A percentile compares a stretch with the other conserved stretches of the same genome.
These are phyloP conservation scores for Euphrasia arctica DNA, from an alignment of 305 asterid species.

Conservation along the genomic window DNA sequence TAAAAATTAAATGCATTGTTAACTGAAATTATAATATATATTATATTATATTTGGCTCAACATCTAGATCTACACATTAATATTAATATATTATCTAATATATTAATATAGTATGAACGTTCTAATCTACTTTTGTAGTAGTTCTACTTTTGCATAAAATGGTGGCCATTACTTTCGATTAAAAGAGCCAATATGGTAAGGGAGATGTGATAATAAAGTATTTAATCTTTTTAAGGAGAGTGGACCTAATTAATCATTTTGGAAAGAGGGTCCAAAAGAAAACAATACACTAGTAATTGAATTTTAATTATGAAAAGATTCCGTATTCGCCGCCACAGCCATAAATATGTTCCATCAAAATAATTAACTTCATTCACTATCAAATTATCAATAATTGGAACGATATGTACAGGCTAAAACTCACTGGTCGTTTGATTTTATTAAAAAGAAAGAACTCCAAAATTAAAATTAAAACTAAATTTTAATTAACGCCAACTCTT, in stretches of 20 bases:
- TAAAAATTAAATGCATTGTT: no score
- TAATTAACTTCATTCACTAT: slow-evolving; percentile 22
- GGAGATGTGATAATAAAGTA: slow-evolving; percentile 27
- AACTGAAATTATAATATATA: no score
- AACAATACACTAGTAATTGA: slow-evolving; percentile 10
- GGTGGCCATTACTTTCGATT: slow-evolving; percentile 29
- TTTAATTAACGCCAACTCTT: no score
- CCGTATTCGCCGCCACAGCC: slow-evolving; percentile 61
- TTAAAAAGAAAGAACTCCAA: not conserved
- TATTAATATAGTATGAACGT: slow-evolving; percentile 21
- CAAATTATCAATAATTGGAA: slow-evolving; percentile 41
- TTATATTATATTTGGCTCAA: no score
- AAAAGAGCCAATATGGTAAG: slow-evolving; percentile 32
- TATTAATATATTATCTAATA: no score
- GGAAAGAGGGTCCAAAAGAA: not conserved
- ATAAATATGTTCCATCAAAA: slow-evolving; percentile 33
- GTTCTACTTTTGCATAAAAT: slow-evolving; percentile 15
- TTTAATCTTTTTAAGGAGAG: slow-evolving; percentile 33
- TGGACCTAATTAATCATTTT: slow-evolving; percentile 24
- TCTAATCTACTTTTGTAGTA: slow-evolving; percentile 25
- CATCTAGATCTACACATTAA: no score
- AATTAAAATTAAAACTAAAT: slow-evolving; percentile 1
- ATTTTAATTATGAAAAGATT: slow-evolving; percentile 30
- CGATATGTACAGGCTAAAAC: slow-evolving; percentile 28
- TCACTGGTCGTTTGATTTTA: not conserved